A percentile compares a stretch with the other conserved stretches of the same genome.
Conservation (phyloP, 805 yeast species). For the Wickerhamiella spandovensis region DNA sequence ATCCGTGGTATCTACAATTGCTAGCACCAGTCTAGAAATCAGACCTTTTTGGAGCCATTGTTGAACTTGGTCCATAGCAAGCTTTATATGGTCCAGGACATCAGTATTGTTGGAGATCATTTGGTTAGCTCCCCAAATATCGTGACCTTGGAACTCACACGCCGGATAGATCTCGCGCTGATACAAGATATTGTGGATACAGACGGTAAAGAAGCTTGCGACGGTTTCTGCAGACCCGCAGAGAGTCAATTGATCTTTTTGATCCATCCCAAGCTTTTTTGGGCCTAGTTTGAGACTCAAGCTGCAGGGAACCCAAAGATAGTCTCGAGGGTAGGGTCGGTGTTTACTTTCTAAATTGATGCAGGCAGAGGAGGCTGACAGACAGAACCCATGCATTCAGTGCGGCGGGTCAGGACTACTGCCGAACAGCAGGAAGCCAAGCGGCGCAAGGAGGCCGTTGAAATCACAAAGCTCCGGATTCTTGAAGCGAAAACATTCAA, state of each 20-base stretch:
- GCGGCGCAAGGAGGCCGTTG: constrained; percentile 42
- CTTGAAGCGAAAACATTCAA: constrained; percentile 30
- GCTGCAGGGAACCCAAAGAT: too few species aligned
- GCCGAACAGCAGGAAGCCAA: constrained; percentile 43
- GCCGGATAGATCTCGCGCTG: constrained; percentile 85
- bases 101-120: constrained; percentile 65
- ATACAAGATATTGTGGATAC: constrained; percentile 68
- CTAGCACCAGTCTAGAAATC: constrained; percentile 53
- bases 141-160: constrained; percentile 66
- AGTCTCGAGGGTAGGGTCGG: background rate
- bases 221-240: constrained; percentile 71
- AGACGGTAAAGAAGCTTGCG: constrained; percentile 11
- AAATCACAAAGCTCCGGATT: constrained; percentile 41
- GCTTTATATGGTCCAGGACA: constrained; percentile 51
- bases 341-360: background rate
- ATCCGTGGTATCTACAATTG: constrained; percentile 52
- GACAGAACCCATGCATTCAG: constrained; percentile 45
- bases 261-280: too few species aligned
- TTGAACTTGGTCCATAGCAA: constrained; percentile 55
- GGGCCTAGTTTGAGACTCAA: too few species aligned
- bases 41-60: constrained; percentile 62
- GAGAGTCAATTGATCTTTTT: constrained; percentile 38
- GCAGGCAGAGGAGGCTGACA: background rate
- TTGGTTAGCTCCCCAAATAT: constrained; percentile 67
- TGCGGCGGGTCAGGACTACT: constrained; percentile 44